Conservation (phyloP, 208 protist genomes). For the Spongospora subterranea region DNA sequence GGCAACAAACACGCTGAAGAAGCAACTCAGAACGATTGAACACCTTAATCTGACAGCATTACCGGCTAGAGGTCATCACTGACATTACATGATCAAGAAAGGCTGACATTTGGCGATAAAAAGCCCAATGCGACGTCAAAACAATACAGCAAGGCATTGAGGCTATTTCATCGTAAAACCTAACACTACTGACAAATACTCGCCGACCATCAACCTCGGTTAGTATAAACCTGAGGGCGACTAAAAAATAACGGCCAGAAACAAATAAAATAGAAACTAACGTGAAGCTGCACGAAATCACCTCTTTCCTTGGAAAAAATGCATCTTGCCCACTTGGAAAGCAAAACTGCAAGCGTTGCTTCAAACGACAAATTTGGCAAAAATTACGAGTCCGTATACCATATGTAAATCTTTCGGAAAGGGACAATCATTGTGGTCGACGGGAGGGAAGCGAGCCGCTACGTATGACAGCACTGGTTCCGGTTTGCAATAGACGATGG, state of each 20-base stretch:
- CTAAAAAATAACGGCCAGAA: too few species aligned
- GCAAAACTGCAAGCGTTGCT: constrained; percentile 16
- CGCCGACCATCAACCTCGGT: constrained; percentile 65
- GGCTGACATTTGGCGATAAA: constrained; percentile 5
- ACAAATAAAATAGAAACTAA: background rate
- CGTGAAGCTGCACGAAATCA: too few species aligned
- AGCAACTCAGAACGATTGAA: background rate
- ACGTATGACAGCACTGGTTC: background rate
- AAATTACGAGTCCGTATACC: background rate
- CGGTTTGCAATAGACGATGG: background rate
- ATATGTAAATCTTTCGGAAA: constrained; percentile 51
- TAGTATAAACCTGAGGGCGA: constrained; percentile 63
- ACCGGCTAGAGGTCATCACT: background rate
- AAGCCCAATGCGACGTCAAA: constrained; percentile 57
- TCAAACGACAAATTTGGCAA: background rate
- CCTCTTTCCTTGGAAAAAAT: background rate
- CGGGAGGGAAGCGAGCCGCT: background rate
- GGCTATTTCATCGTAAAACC: background rate
- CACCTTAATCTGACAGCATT: background rate
- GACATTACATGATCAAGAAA: background rate
- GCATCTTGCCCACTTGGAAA: constrained; percentile 39
- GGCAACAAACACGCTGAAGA: background rate
- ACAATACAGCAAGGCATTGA: background rate
- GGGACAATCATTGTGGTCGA: constrained; percentile 30
- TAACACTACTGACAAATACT: constrained; percentile 28